These are phyloP conservation scores for Penicillium flavigenum DNA, from an alignment of 495 filamentous ascomycete species.

Conservation along the genomic window DNA sequence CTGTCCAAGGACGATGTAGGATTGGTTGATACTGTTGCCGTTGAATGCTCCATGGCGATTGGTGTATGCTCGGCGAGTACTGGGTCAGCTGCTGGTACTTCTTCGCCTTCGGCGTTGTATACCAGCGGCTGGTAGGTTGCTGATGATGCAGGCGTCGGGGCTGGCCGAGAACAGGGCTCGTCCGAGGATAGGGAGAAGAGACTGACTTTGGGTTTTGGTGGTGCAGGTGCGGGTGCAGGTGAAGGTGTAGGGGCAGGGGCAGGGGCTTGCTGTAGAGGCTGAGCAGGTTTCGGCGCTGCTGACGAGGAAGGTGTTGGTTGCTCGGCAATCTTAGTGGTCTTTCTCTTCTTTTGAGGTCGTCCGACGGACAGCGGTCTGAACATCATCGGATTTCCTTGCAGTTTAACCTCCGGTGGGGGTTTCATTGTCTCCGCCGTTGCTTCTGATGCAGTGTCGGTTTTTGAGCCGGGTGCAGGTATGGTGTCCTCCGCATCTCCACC, in stretches of 20 bases:
- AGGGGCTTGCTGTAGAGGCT: slow-evolving; percentile 12
- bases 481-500: slow-evolving; percentile 17
- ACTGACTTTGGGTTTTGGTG: slow-evolving; percentile 55
- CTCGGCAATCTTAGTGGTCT: slow-evolving; percentile 25
- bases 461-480: slow-evolving; percentile 22
- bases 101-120: slow-evolving; percentile 38
- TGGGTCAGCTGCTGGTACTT: slow-evolving; percentile 24
- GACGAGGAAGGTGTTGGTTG: slow-evolving; percentile 17
- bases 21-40: slow-evolving; percentile 23
- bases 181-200: slow-evolving; percentile 57
- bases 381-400: slow-evolving; percentile 76
- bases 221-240: slow-evolving; percentile 20
- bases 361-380: slow-evolving; percentile 85
- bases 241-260: slow-evolving; percentile 15
- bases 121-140: slow-evolving; percentile 52
- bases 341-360: slow-evolving; percentile 69
- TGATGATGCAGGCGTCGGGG: slow-evolving; percentile 8
- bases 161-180: slow-evolving; percentile 15
- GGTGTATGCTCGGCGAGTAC: slow-evolving; percentile 21
- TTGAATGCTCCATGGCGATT: slow-evolving; percentile 13
- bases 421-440: slow-evolving; percentile 18
- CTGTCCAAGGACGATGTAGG: slow-evolving; percentile 44
- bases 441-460: slow-evolving; percentile 11
- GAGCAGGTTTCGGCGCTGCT: slow-evolving; percentile 12
- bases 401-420: slow-evolving; percentile 56